Evolutionary conservation across 805 yeast genomes (phyloP).

Genomic region (Aciculoconidium aculeatum): DNA sequence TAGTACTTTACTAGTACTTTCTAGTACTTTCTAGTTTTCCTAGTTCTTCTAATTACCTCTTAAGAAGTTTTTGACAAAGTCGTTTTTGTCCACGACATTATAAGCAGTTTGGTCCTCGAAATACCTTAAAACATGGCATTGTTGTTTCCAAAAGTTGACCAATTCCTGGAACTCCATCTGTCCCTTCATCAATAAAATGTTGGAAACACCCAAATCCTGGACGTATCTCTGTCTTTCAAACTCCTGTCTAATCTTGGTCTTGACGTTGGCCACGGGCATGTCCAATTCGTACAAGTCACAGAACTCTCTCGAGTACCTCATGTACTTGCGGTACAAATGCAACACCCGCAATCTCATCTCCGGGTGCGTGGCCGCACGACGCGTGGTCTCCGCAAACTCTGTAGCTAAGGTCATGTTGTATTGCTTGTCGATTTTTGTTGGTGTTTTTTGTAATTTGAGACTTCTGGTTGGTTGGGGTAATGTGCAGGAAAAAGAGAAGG

Average conservation of each 20-base stretch:
- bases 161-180: constrained; percentile 89
- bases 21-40: constrained; percentile 1
- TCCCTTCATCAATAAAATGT: constrained; percentile 71
- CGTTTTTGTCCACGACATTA: constrained; percentile 48
- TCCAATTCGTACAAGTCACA: constrained; percentile 66
- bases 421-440: constrained; percentile 3
- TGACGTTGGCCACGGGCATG: constrained; percentile 70
- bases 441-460: constrained; percentile 6
- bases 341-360: constrained; percentile 63
- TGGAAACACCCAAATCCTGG: constrained; percentile 56
- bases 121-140: constrained; percentile 76
- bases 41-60: constrained; percentile 42
- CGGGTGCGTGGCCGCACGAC: constrained; percentile 51
- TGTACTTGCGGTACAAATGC: constrained; percentile 66
- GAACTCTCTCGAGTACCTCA: constrained; percentile 54
- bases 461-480: constrained; percentile 12
- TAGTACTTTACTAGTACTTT: neutral
- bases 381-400: constrained; percentile 78
- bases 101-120: constrained; percentile 63
- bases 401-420: constrained; percentile 59
- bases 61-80: constrained; percentile 68
- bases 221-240: constrained; percentile 82
- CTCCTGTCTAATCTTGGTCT: constrained; percentile 83
- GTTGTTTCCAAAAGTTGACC: constrained; percentile 87
- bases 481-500: too few species aligned